These are phyloP conservation scores for Neostapfia colusana DNA, from an alignment of 176 grass and related monocot genomes.

Conservation along the genomic window DNA sequence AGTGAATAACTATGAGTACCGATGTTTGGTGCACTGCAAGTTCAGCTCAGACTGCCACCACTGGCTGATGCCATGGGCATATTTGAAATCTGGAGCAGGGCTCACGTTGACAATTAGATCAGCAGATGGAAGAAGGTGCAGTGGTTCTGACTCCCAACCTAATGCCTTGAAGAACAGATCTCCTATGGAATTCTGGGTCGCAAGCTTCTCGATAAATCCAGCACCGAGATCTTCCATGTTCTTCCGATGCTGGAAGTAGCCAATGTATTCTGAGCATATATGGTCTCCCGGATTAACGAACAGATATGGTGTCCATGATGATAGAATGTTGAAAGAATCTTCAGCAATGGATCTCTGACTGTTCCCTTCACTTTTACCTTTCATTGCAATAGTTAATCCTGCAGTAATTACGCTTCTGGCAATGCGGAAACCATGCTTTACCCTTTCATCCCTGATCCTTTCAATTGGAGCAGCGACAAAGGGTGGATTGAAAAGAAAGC, in stretches of 20 bases:
- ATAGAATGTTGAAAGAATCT: slow-evolving; percentile 69
- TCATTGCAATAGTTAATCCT: slow-evolving; percentile 72
- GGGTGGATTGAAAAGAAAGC: slow-evolving; percentile 92
- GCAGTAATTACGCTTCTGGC: slow-evolving; percentile 81
- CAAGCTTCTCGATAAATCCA: slow-evolving; percentile 83
- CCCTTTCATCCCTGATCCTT: slow-evolving; percentile 72
- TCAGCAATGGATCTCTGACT: slow-evolving; percentile 55
- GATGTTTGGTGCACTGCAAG: slow-evolving; percentile 63
- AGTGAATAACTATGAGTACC: slow-evolving; percentile 44
- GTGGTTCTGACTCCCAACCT: slow-evolving; percentile 81
- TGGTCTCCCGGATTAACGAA: slow-evolving; percentile 81
- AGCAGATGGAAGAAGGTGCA: slow-evolving; percentile 92
- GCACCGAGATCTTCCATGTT: slow-evolving; percentile 90
- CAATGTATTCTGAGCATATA: slow-evolving; percentile 92
- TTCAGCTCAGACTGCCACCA: slow-evolving; percentile 80
- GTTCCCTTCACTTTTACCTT: slow-evolving; percentile 41
- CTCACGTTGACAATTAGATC: slow-evolving; percentile 72
- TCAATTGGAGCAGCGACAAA: slow-evolving; percentile 83
- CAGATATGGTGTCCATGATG: slow-evolving; percentile 73
- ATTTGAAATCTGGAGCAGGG: slow-evolving; percentile 66
- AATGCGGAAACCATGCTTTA: slow-evolving; percentile 84
- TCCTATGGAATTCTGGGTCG: slow-evolving; percentile 76
- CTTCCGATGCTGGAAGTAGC: slow-evolving; percentile 86
- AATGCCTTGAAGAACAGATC: slow-evolving; percentile 76
- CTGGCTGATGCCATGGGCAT: slow-evolving; percentile 85